Evolutionary conservation across 108 stramenopile species (phyloP), one percentile per base, ranked within the genome.

Genomic region (Discostella pseudostelligera): DNA sequence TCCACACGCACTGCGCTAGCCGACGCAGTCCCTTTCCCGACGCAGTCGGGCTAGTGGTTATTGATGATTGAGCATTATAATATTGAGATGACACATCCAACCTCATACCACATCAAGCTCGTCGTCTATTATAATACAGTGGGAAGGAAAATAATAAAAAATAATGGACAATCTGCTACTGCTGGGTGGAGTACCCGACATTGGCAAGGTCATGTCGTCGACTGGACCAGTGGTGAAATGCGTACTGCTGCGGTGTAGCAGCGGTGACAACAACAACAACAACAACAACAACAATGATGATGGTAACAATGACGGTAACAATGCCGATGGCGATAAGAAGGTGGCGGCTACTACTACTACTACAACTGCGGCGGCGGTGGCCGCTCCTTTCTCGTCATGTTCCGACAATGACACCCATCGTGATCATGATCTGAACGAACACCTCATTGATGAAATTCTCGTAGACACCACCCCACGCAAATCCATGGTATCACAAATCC

Each of bases 391-490:
- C n/a, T n/a, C n/a, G n/a, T n/a, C n/a, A n/a, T n/a, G n/a, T n/a
- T n/a, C 39, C 40, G 45, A 37, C 69, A 53, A 36, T 11, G 45
- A 65, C 65, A 58, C 48, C 11, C 32, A 32, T n/a, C n/a, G n/a
- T 3, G 8, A 58, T 19, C 47, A 25, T 10, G 45, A 60, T 28
- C 54, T 83, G 5, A 45, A 87, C 9, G 17, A 24, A 4, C 68
- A 87, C 45, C 67, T 84, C 21, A 82, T 93, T 40, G 79, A 84
- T 37, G 86, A 87, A 70, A 60, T 84, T 28, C 59, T 84, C 62
- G 46, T 94, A 0, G 92, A 94, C 50, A 94, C 89, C n/a, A 90
- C 92, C 3, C 92, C 92, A 24, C 69, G 70, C 26, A 94, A 90
- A 59, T 73, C 73, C 11, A 70, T 76, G 59, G 87, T 87, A 17